Conservation (phyloP, 2,329 filamentous ascomycete genomes). For the Pseudopyrenochaeta lycopersici region DNA sequence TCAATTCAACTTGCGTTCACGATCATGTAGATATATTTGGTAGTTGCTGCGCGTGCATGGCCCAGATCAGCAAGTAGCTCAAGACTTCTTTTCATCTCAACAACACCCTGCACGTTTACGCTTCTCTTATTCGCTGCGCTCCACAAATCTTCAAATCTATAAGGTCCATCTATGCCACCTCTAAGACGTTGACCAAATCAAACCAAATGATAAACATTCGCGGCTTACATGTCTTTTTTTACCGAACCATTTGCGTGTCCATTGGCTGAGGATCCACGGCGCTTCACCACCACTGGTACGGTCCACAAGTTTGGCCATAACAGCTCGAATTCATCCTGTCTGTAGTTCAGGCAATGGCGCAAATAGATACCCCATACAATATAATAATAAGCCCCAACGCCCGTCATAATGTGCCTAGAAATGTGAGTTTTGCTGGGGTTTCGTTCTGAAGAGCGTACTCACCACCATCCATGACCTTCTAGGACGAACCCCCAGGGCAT, state of each 20-base stretch:
- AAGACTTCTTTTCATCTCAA: background rate
- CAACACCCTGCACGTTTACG: background rate
- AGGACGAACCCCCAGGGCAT: conserved; percentile 83
- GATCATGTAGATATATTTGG: too few species aligned
- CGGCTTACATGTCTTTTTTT: conserved; percentile 44
- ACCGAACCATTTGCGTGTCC: conserved; percentile 26
- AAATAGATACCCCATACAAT: conserved; percentile 87
- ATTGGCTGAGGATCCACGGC: conserved; percentile 9
- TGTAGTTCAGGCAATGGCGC: conserved; percentile 76
- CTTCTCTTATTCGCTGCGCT: background rate
- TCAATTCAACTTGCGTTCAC: too few species aligned
- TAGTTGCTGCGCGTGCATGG: background rate
- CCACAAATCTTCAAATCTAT: background rate
- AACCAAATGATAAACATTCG: background rate
- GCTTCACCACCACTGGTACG: conserved; percentile 61
- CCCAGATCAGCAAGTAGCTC: background rate
- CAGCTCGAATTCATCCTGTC: conserved; percentile 75
- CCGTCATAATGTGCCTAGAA: conserved; percentile 78
- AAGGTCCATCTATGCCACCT: background rate
- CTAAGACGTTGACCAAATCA: background rate
- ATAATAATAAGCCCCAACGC: conserved; percentile 83
- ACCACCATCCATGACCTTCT: conserved; percentile 78
- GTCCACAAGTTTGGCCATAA: conserved; percentile 71
- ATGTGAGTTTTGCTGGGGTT: conserved; percentile 12
- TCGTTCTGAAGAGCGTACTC: conserved; percentile 38